Evolutionary conservation across 768 basidiomycete species (phyloP), one percentile per base, ranked within the genome.

Genomic region (Termitomyces sp.): DNA sequence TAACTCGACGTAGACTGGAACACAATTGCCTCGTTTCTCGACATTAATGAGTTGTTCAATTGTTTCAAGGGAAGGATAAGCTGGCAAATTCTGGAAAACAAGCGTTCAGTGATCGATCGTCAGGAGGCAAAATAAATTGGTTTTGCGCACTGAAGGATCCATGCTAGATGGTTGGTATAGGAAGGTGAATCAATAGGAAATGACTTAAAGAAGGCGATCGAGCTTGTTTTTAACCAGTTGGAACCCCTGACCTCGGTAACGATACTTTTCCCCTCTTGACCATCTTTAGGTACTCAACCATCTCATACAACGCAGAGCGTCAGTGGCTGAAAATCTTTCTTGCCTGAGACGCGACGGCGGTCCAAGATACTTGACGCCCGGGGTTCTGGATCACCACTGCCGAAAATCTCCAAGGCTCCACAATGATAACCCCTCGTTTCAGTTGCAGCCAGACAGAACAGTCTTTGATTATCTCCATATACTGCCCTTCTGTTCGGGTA

Each of bases 1-100:
- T 4, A 99, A 81, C 67, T 95, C 88, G 55, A 96, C 84, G 73
- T 85, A 98, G 64, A 99, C 83, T 22, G 96, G 96, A 37, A 98
- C 84, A 68, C 93, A 92, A 69, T 98, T 98, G 69, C 95, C 95
- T 58, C 76, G 80, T 72, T 93, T 91, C 71, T 93, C 89, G 46
- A 84, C 80, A 54, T 90, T 76, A 58, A 95, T 86, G 60, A 95
- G 81, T 63, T 82, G 81, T 72, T 93, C 88, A 53, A 95, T 82
- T 27, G 79, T 78, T n/a, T 84, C 80, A 36, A 94, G 79, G 20
- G 93, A 77, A 8, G 93, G 93, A 60, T 76, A 77, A 18, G 88
- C 85, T 22, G 82, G 79, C 42, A 93, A 73, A 70, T 80, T 88
- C 89, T 91, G 58, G 34, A 27, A 54, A 33, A 42, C 46, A 45